Evolutionary conservation across 2,329 filamentous ascomycete genomes (phyloP).

Genomic region (Apiospora pterosperma): DNA sequence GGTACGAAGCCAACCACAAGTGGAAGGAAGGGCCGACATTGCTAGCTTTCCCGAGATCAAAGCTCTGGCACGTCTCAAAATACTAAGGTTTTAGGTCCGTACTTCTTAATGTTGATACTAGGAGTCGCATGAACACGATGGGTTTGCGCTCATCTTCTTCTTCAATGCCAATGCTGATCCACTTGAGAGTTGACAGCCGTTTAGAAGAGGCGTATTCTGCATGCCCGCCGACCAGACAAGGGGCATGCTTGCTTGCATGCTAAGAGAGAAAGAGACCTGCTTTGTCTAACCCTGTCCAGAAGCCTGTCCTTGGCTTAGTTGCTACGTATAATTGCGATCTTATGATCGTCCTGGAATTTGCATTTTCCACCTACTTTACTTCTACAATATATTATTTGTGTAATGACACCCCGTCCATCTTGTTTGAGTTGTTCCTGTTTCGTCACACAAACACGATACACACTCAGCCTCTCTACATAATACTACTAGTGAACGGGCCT

Average conservation of each 20-base stretch:
- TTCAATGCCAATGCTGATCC: background rate
- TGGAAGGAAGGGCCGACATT: background rate
- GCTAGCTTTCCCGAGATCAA: background rate
- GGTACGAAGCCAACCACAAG: background rate
- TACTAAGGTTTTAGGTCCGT: background rate
- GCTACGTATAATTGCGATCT: background rate
- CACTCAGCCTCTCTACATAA: slow-evolving; percentile 1
- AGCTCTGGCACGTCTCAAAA: background rate
- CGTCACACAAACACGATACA: background rate
- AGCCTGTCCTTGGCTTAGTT: background rate
- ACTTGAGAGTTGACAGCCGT: background rate
- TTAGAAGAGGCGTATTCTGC: background rate
- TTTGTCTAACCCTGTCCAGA: too few relatives aligned
- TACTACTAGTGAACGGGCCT: background rate
- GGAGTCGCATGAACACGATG: background rate
- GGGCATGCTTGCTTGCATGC: background rate
- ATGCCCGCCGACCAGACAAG: background rate
- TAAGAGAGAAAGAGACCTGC: background rate
- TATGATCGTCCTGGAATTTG: background rate
- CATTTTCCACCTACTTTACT: background rate
- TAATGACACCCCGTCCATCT: background rate
- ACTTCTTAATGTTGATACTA: background rate
- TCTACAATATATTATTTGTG: too few relatives aligned
- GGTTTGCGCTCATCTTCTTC: background rate
- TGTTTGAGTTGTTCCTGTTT: background rate